Evolutionary conservation across 495 filamentous ascomycete species (phyloP).

Genomic region (Margaritispora aquatica): DNA sequence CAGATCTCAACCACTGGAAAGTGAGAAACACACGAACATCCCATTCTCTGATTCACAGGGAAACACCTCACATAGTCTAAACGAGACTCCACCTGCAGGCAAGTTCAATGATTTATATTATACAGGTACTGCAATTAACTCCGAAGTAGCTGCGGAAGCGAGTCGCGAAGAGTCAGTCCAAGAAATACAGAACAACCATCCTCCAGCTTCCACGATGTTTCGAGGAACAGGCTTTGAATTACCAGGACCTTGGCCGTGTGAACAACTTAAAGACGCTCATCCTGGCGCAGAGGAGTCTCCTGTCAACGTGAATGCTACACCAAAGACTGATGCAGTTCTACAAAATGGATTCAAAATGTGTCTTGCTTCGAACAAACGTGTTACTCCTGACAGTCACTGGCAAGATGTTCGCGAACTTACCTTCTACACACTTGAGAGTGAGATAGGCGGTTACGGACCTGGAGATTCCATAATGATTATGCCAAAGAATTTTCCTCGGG

Average conservation of each 20-base stretch:
- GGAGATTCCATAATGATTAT: constrained; percentile 74
- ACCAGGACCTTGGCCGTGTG: neutral
- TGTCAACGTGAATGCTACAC: constrained; percentile 1
- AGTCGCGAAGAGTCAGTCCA: too few relatives aligned
- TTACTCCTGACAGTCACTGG: constrained; percentile 76
- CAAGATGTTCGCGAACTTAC: constrained; percentile 85
- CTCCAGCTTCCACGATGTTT: neutral
- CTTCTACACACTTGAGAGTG: constrained; percentile 40
- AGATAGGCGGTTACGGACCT: constrained; percentile 53
- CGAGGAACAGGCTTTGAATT: neutral
- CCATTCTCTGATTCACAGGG: neutral
- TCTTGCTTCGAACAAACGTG: constrained; percentile 54
- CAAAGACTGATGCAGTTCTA: constrained; percentile 48
- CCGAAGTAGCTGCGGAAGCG: too few relatives aligned
- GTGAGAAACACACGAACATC: neutral
- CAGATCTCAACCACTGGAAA: neutral
- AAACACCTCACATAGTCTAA: too few relatives aligned
- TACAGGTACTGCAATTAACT: too few relatives aligned
- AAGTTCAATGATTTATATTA: too few relatives aligned
- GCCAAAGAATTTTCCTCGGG: constrained; percentile 77
- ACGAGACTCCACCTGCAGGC: too few relatives aligned
- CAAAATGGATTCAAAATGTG: constrained; percentile 37
- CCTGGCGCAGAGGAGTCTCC: neutral
- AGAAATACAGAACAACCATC: neutral
- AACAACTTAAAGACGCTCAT: constrained; percentile 12